Conservation (phyloP, 192 early-diverging fungal genomes). For the Thamnidium elegans region DNA sequence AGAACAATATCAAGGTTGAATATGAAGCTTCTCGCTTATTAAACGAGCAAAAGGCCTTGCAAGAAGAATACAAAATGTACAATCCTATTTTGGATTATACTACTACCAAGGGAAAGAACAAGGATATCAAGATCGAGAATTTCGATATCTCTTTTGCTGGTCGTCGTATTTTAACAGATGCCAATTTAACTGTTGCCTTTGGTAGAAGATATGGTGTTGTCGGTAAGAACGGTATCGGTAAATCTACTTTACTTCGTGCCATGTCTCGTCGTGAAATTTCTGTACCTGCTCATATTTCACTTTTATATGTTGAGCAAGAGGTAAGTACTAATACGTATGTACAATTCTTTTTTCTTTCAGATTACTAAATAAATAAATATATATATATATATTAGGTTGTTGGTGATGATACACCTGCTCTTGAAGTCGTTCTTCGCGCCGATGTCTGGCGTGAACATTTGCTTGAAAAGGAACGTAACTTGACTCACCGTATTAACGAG, state of each 20-base stretch:
- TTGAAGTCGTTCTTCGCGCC: slow-evolving; percentile 88
- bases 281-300: slow-evolving; percentile 87
- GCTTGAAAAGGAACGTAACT: slow-evolving; percentile 75
- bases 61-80: slow-evolving; percentile 77
- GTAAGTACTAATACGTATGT: too few relatives aligned
- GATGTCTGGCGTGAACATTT: slow-evolving; percentile 91
- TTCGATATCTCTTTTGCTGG: slow-evolving; percentile 97
- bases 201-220: slow-evolving; percentile 95
- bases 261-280: slow-evolving; percentile 82
- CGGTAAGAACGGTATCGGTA: slow-evolving; percentile 89
- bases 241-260: slow-evolving; percentile 76
- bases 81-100: slow-evolving; percentile 89
- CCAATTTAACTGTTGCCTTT: slow-evolving; percentile 77
- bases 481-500: slow-evolving; percentile 52
- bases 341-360: too few relatives aligned
- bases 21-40: slow-evolving; percentile 77
- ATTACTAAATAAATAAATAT: too few relatives aligned
- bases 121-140: slow-evolving; percentile 95
- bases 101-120: slow-evolving; percentile 75
- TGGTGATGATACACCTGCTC: slow-evolving; percentile 84
- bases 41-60: slow-evolving; percentile 60
- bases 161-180: slow-evolving; percentile 88
- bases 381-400: slow-evolving; percentile 62
- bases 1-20: slow-evolving; percentile 45
- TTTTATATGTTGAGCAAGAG: slow-evolving; percentile 98